Percentiles rank a stretch among this genome's conserved stretches.
These are phyloP conservation scores for Venturia carpophila DNA, from an alignment of 2,329 filamentous ascomycete species.

Conservation along the genomic window DNA sequence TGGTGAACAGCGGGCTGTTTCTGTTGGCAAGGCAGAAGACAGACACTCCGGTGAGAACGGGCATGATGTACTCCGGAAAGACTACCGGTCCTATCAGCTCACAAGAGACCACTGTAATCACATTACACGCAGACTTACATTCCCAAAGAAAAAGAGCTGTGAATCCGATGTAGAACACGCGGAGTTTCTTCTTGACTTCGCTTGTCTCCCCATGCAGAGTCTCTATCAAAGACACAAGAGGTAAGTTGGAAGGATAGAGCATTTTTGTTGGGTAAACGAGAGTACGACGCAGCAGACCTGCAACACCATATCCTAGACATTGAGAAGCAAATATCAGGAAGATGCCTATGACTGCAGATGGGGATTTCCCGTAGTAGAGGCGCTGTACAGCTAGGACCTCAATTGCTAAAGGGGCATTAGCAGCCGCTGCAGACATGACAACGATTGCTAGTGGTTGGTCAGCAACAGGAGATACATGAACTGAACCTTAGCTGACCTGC, in stretches of 20 bases:
- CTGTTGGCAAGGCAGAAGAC: conserved; percentile 20
- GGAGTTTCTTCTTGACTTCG: conserved; percentile 21
- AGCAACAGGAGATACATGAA: not conserved
- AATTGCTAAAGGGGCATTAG: conserved; percentile 18
- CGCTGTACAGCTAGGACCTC: conserved; percentile 19
- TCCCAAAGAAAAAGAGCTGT: conserved; percentile 18
- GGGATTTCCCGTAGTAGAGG: conserved; percentile 19
- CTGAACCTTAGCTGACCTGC: conserved; percentile 15
- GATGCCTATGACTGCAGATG: conserved; percentile 8
- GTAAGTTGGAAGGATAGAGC: conserved; percentile 20
- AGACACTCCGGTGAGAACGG: conserved; percentile 16
- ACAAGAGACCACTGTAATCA: not conserved
- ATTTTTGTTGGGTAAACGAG: conserved; percentile 21
- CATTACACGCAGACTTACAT: not conserved
- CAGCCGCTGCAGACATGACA: conserved; percentile 20
- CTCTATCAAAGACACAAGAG: conserved; percentile 19
- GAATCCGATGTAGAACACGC: conserved; percentile 28
- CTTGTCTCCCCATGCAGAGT: conserved; percentile 18
- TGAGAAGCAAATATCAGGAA: conserved; percentile 20
- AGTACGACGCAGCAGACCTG: conserved; percentile 19
- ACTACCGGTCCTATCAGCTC: not conserved
- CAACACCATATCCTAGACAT: conserved; percentile 21
- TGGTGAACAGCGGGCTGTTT: conserved; percentile 19
- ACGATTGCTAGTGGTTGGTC: conserved; percentile 19
- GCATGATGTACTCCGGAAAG: conserved; percentile 4